phyloP scores from a whole-genome alignment of 2,329 filamentous ascomycete species.

The Neophaeococcomyces mojaviensis region DNA sequence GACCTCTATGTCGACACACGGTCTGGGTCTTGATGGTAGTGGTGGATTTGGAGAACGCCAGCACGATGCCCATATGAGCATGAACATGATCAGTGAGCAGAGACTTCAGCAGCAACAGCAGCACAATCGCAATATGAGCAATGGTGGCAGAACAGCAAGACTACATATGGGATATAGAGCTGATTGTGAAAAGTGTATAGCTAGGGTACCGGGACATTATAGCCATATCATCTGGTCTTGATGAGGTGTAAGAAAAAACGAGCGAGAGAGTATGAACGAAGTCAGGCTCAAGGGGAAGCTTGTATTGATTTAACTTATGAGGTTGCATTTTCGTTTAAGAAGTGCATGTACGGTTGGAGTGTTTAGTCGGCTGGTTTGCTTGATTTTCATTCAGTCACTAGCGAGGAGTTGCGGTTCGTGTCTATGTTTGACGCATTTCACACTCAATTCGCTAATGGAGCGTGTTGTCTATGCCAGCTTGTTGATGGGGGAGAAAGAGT shows the following conservation, averaged over 20 bases:
- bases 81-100: slow-evolving; percentile 4
- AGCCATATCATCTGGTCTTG: slow-evolving; percentile 59
- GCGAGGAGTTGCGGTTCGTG: too few species aligned
- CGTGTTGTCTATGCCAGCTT: too few species aligned
- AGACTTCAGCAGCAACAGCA: background rate
- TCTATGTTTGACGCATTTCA: too few species aligned
- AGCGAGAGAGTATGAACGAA: background rate
- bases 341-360: too few species aligned
- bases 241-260: slow-evolving; percentile 2
- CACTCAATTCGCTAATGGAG: too few species aligned
- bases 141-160: slow-evolving; percentile 28
- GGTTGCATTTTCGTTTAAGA: too few species aligned
- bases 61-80: slow-evolving; percentile 14
- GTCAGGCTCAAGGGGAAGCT: too few species aligned
- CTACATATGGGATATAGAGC: slow-evolving; percentile 72
- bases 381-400: too few species aligned
- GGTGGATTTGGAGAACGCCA: slow-evolving; percentile 3
- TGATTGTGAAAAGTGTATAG: slow-evolving; percentile 70
- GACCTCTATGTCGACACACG: slow-evolving; percentile 11
- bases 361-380: too few species aligned
- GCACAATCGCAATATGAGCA: background rate
- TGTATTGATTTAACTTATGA: too few species aligned
- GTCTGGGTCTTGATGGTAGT: slow-evolving; percentile 7
- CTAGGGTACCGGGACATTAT: slow-evolving; percentile 70
- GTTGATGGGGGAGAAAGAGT: too few species aligned